These are phyloP conservation scores for Phaseolus lunatus DNA, from an alignment of 306 rosid genomes.

Conservation along the genomic window DNA sequence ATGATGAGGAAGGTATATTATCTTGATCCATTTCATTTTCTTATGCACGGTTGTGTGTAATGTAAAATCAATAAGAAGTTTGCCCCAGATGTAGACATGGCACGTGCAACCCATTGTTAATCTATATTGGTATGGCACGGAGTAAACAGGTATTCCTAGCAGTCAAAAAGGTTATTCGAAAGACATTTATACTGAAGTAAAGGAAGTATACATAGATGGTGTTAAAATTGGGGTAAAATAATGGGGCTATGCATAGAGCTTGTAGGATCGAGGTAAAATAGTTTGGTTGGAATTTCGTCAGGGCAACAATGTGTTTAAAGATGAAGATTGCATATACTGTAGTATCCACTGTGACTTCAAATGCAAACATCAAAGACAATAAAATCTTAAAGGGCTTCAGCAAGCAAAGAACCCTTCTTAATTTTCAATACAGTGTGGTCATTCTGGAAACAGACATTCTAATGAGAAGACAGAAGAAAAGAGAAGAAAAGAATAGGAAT, in stretches of 20 bases:
- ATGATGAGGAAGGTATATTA: not conserved
- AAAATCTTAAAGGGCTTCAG: conserved; percentile 2
- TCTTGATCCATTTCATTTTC: conserved; percentile 5
- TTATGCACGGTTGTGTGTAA: not conserved
- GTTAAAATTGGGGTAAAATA: no score
- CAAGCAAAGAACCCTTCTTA: not conserved
- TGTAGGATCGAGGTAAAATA: not conserved
- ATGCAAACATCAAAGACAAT: conserved; percentile 14
- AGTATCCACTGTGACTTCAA: not conserved
- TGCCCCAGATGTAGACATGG: conserved; percentile 4
- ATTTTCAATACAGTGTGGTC: conserved; percentile 37
- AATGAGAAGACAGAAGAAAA: conserved; percentile 6
- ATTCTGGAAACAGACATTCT: not conserved
- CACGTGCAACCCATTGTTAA: not conserved
- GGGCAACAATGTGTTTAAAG: not conserved
- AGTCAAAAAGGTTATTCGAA: no score
- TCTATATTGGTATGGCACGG: not conserved
- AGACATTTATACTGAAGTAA: conserved; percentile 36
- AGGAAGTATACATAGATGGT: not conserved
- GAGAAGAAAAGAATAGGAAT: not conserved
- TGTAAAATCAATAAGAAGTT: not conserved
- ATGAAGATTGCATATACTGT: not conserved
- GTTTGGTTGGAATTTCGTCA: not conserved
- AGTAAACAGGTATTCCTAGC: not conserved
- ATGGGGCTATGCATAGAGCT: not conserved